Evolutionary conservation across 2,329 filamentous ascomycete species (phyloP).

Genomic region (Colletotrichum simmondsii): DNA sequence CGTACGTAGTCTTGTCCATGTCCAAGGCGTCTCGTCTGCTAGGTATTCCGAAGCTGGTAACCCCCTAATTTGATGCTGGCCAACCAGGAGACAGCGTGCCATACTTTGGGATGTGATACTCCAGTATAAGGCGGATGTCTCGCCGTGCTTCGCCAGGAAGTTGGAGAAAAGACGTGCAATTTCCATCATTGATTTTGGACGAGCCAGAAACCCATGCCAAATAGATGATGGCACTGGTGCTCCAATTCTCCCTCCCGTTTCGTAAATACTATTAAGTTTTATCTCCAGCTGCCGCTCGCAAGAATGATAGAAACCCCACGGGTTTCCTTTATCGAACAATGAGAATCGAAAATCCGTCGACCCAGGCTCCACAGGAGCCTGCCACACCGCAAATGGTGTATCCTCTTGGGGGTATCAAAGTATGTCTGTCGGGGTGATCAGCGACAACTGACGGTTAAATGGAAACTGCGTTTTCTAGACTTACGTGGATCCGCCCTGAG

Average conservation of each 20-base stretch:
- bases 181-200: neutral
- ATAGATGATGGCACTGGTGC: neutral
- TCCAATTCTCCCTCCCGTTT: neutral
- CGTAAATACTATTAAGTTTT: neutral
- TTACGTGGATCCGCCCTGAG: slow-evolving; percentile 83
- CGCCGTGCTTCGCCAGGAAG: neutral
- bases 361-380: slow-evolving; percentile 82
- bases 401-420: slow-evolving; percentile 87
- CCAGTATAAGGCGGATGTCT: neutral
- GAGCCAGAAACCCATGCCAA: neutral
- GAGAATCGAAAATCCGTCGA: slow-evolving; percentile 88
- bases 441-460: slow-evolving; percentile 36
- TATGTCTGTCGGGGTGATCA: slow-evolving; percentile 68
- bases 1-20: neutral
- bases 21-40: slow-evolving; percentile 9
- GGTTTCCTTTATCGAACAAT: slow-evolving; percentile 46
- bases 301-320: neutral
- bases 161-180: slow-evolving; percentile 7
- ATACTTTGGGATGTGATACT: neutral
- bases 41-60: neutral
- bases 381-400: slow-evolving; percentile 90
- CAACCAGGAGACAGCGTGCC: neutral
- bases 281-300: too few species aligned
- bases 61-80: neutral
- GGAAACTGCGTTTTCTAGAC: slow-evolving; percentile 48